Evolutionary conservation across 192 early-diverging fungal species (phyloP).

Genomic region (Entomortierella beljakovae): DNA sequence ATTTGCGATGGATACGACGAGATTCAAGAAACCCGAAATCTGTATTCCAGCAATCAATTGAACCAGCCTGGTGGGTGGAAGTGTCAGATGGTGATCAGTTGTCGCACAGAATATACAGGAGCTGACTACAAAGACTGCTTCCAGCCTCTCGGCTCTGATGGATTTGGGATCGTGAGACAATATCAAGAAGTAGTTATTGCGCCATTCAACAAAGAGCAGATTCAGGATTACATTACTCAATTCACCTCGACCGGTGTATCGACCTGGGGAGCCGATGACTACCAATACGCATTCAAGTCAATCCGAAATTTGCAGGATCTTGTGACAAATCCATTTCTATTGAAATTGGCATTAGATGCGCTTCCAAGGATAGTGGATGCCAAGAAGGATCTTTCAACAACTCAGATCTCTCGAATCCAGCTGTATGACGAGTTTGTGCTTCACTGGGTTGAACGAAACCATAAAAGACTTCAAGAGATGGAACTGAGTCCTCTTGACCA

Average conservation of each 20-base stretch:
- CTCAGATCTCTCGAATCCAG: slow-evolving; percentile 1
- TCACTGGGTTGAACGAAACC: slow-evolving; percentile 11
- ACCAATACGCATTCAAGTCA: background rate
- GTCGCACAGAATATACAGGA: slow-evolving; percentile 4
- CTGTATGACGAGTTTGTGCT: slow-evolving; percentile 26
- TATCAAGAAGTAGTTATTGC: background rate
- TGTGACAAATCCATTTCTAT: slow-evolving; percentile 4
- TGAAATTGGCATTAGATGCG: background rate
- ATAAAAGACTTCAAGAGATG: background rate
- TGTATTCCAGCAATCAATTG: background rate
- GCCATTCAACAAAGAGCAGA: background rate
- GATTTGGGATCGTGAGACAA: background rate
- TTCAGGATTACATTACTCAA: slow-evolving; percentile 1
- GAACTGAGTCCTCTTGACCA: background rate
- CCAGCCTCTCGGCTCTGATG: background rate
- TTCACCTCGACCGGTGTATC: background rate
- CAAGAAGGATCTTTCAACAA: background rate
- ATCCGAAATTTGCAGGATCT: background rate
- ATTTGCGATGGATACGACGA: background rate
- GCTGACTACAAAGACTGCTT: no score
- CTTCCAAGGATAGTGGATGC: background rate
- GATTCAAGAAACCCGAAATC: background rate
- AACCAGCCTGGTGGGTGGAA: background rate
- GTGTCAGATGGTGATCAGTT: slow-evolving; percentile 1
- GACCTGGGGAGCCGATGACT: no score